phyloP scores from a whole-genome alignment of 202 grass and related monocot genomes.

The Zizania palustris region DNA sequence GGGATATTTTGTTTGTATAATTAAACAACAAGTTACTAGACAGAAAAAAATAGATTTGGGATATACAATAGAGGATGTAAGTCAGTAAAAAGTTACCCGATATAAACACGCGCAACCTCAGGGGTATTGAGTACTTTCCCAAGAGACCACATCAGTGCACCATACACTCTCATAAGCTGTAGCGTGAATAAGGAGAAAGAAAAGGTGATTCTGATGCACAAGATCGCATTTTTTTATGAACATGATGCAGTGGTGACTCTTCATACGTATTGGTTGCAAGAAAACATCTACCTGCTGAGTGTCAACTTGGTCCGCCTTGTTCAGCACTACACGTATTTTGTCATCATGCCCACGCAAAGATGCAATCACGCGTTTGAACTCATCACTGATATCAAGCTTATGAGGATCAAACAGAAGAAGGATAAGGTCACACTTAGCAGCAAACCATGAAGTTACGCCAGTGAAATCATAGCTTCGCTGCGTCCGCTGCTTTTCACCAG shows the following conservation, averaged over 20 bases:
- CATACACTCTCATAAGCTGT: slow-evolving; percentile 99
- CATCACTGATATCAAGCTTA: slow-evolving; percentile 95
- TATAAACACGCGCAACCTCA: slow-evolving; percentile 89
- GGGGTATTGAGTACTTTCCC: slow-evolving; percentile 96
- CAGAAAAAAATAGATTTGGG: not conserved
- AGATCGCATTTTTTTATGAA: not conserved
- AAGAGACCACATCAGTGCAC: slow-evolving; percentile 93
- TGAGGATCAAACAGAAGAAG: slow-evolving; percentile 95
- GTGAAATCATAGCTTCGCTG: slow-evolving; percentile 92
- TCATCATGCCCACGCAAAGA: slow-evolving; percentile 84
- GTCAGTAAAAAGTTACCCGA: slow-evolving; percentile 57
- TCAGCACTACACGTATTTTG: slow-evolving; percentile 88
- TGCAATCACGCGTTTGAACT: slow-evolving; percentile 89
- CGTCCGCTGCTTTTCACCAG: slow-evolving; percentile 94
- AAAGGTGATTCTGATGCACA: not conserved
- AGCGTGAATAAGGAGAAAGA: not conserved
- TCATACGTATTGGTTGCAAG: slow-evolving; percentile 10
- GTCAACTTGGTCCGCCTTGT: slow-evolving; percentile 95
- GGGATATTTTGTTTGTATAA: not conserved
- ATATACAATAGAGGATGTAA: slow-evolving; percentile 21
- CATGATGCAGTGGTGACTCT: not conserved
- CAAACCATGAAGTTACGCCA: slow-evolving; percentile 95
- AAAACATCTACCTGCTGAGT: slow-evolving; percentile 68
- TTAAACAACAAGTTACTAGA: not conserved
- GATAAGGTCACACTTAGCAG: slow-evolving; percentile 88